Base-by-base conservation (phyloP, 331 rosid species). In the Telfairia occidentalis region DNA sequence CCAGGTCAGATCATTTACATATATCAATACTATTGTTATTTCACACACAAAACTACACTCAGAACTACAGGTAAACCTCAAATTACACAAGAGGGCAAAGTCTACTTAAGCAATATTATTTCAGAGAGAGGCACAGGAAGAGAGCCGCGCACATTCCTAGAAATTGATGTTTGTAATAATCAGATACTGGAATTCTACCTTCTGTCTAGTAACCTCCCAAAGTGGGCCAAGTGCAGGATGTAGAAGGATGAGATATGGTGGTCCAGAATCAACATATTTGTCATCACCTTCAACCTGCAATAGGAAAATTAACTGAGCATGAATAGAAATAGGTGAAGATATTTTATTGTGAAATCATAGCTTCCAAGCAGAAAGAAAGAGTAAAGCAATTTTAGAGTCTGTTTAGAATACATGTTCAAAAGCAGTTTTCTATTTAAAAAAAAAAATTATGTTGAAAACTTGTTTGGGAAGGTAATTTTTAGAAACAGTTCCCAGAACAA, bases 161-260 rank as follows among this genome's bases (percentile, higher is more conserved):
- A 42, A 5, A 42, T 18, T 50, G 71, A 57, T 55, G 30, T 7
- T 29, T 11, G 82, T 7, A 76, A 57, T 53, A 69, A 76, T 73
- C 23, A 57, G 63, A 58, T 71, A 52, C 57, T 42, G 50, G 48
- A 49, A 13, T 71, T 78, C 63, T 84, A 92, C 97, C 72, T 95
- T 95, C 78, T 95, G 97, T 87, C 90, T 88, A 58, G 90, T 81
- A 79, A 95, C 86, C 83, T 92, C 96, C 99, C 99, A 95, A 76
- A 95, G 96, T 32, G 99, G 97, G 74, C 99, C 99, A 71, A 95
- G 97, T 82, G 96, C 88, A 78, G 99, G 99, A 81, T 91, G 97
- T 82, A 92, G 83, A 78, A 92, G 90, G 70, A 95, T 85, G 80
- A 95, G 93, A 90, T 90, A 92, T 55, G 99, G 97, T 21, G 99